These are phyloP conservation scores for Mentha longifolia DNA, from an alignment of 257 asterid genomes.

Conservation along the genomic window DNA sequence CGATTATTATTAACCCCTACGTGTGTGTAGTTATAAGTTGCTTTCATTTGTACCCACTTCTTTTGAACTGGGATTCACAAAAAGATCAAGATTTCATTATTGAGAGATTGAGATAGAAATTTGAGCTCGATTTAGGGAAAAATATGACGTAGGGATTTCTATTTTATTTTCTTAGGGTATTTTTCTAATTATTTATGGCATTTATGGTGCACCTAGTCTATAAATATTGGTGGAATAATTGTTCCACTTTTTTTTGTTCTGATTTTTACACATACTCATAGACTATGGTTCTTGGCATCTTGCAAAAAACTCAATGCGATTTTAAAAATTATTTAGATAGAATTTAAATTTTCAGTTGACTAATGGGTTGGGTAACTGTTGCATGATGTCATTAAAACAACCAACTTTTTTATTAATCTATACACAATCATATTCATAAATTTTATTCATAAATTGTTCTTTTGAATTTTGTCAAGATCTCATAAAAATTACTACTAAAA, in stretches of 20 bases:
- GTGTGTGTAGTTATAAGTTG: slow-evolving; percentile 35
- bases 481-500: background rate
- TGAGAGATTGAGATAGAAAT: background rate
- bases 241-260: background rate
- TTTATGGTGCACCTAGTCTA: background rate
- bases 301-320: background rate
- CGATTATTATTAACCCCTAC: slow-evolving; percentile 8
- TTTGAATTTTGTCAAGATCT: background rate
- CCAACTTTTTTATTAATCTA: background rate
- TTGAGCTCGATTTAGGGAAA: background rate
- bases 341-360: slow-evolving; percentile 16
- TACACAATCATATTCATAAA: background rate
- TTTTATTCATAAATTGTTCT: background rate
- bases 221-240: background rate
- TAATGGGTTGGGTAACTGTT: slow-evolving; percentile 24
- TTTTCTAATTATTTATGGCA: background rate
- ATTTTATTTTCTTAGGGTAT: background rate
- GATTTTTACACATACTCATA: background rate
- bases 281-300: slow-evolving; percentile 3
- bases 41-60: slow-evolving; percentile 34
- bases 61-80: background rate
- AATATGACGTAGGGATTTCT: background rate
- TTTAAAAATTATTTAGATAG: background rate
- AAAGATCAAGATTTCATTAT: background rate
- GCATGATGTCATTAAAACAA: slow-evolving; percentile 13